A percentile compares a stretch with the other conserved stretches of the same genome.
phyloP scores from a whole-genome alignment of 345 rosid genomes.

The Acer saccharum region DNA sequence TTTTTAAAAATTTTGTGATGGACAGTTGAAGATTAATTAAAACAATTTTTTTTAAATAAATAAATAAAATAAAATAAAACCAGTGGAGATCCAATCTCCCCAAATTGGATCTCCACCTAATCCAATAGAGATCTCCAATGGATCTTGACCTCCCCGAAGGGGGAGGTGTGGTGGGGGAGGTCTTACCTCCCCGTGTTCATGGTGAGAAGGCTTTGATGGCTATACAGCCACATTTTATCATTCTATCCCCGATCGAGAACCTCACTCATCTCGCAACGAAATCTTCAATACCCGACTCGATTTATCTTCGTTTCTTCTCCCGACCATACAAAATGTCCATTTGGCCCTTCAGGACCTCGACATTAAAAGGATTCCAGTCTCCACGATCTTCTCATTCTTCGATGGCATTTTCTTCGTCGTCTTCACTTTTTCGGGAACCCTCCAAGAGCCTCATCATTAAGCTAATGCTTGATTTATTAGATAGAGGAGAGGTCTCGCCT shows the following conservation, averaged over 20 bases:
- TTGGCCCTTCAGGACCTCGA: constrained; percentile 60
- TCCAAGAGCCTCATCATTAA: constrained; percentile 49
- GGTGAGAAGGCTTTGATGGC: constrained; percentile 43
- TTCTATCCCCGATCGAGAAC: constrained; percentile 80
- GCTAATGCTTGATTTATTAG: constrained; percentile 72
- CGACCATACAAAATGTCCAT: constrained; percentile 64
- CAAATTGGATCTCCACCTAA: too few relatives aligned
- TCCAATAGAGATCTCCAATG: too few relatives aligned
- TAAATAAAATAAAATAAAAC: too few relatives aligned
- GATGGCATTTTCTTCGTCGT: constrained; percentile 75
- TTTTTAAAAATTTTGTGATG: too few relatives aligned
- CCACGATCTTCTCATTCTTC: constrained; percentile 85
- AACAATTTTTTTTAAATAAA: too few relatives aligned
- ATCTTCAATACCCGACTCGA: constrained; percentile 45
- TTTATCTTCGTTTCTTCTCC: constrained; percentile 52
- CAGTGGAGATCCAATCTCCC: too few relatives aligned
- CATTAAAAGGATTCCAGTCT: constrained; percentile 56
- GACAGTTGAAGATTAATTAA: too few relatives aligned
- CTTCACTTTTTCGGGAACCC: constrained; percentile 71
- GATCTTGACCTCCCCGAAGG: too few relatives aligned
- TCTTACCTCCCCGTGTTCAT: too few relatives aligned
- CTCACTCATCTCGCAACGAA: constrained; percentile 73
- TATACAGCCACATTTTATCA: constrained; percentile 69
- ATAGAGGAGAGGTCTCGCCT: not conserved
- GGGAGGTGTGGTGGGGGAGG: too few relatives aligned